Evolutionary conservation across 208 protist species (phyloP).

Genomic region (Crithidia mellificae): DNA sequence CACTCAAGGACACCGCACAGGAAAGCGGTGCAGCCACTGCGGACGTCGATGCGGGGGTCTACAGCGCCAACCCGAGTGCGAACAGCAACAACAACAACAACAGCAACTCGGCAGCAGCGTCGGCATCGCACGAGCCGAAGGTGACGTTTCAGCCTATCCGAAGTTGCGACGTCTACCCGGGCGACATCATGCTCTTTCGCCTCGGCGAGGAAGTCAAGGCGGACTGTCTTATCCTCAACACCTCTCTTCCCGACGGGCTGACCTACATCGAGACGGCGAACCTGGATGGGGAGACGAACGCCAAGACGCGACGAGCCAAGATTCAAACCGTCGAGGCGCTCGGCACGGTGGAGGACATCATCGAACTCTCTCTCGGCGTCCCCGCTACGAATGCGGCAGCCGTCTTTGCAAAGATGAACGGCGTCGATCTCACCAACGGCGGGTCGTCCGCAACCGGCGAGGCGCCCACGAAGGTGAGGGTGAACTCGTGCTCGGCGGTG

Average conservation of each 20-base stretch:
- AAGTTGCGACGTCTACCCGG: constrained; percentile 72
- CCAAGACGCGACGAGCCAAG: constrained; percentile 79
- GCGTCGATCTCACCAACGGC: constrained; percentile 4
- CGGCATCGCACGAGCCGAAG: neutral
- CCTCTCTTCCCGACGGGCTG: constrained; percentile 70
- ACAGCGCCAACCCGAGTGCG: neutral
- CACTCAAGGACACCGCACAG: neutral
- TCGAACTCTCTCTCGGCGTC: constrained; percentile 41
- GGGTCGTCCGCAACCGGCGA: neutral
- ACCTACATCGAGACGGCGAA: constrained; percentile 91
- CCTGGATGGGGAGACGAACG: constrained; percentile 93
- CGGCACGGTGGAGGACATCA: constrained; percentile 75
- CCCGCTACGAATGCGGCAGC: constrained; percentile 17
- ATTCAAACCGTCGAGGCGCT: constrained; percentile 60
- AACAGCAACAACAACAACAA: neutral
- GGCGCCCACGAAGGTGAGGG: constrained; percentile 1
- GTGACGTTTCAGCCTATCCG: constrained; percentile 46
- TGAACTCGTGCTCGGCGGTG: constrained; percentile 18
- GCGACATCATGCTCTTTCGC: constrained; percentile 77
- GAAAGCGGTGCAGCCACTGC: too few relatives aligned
- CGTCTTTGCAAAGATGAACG: constrained; percentile 26
- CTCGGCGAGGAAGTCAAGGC: constrained; percentile 74
- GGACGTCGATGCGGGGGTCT: too few relatives aligned
- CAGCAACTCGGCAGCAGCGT: neutral
- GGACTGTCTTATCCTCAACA: constrained; percentile 85